Percentiles rank a stretch among this genome's conserved stretches.
phyloP scores from a whole-genome alignment of 768 basidiomycete genomes.

The Agrocybe praecox region DNA sequence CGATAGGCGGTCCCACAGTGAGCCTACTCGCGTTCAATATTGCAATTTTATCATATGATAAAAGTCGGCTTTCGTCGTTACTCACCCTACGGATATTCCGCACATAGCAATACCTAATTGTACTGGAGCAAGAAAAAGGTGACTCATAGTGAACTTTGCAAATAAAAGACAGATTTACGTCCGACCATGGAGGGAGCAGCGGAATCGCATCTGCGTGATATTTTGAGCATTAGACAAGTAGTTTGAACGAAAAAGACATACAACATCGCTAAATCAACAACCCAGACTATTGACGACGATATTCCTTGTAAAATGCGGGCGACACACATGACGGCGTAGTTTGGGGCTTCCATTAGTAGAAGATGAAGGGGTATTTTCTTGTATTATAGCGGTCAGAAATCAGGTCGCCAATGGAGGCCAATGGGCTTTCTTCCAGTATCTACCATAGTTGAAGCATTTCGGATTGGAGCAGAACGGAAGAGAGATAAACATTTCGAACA shows the following conservation, averaged over 20 bases:
- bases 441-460: not conserved
- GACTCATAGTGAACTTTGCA: not conserved
- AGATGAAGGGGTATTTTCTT: conserved; percentile 52
- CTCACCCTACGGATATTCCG: conserved; percentile 57
- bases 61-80: too few relatives aligned
- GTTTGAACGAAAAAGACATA: conserved; percentile 23
- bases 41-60: not conserved
- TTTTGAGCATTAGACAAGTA: not conserved
- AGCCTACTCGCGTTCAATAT: conserved; percentile 32
- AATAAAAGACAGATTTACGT: conserved; percentile 30
- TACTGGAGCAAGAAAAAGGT: conserved; percentile 25
- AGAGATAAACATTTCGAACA: not conserved
- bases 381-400: conserved; percentile 52
- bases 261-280: conserved; percentile 63
- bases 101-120: conserved; percentile 65
- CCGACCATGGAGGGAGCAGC: conserved; percentile 50
- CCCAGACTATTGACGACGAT: conserved; percentile 63
- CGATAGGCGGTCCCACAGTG: conserved; percentile 59
- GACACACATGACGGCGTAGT: conserved; percentile 56
- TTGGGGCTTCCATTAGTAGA: conserved; percentile 64
- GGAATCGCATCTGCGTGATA: conserved; percentile 51
- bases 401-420: conserved; percentile 57
- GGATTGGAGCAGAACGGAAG: not conserved
- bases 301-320: conserved; percentile 62
- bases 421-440: conserved; percentile 27